Base-by-base conservation (phyloP, 225 moss, liverwort and hornwort species). In the Pleurozium schreberi region DNA sequence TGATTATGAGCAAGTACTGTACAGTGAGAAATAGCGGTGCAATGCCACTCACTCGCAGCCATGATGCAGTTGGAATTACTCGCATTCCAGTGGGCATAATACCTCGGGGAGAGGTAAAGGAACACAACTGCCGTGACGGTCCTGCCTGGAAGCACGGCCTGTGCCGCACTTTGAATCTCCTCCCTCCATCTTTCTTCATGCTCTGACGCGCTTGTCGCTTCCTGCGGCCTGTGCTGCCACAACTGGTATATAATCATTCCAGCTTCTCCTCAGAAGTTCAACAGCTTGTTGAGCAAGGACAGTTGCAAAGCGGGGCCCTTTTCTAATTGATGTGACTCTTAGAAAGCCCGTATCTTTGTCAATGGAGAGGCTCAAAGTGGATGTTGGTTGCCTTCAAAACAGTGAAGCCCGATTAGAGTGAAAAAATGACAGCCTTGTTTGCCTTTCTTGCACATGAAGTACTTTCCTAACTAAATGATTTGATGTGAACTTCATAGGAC, bases 151-250 rank as follows among this genome's bases (percentile, higher is more conserved):
- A 55, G 76, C 64, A 50, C 65, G 65, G 31, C 86, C 34, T 83
- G 65, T 79, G 88, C 87, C 78, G 91, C 91, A 82, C 91, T 87
- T 91, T 89, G 77, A 87, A 91, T 65, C 91, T 89, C 91, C 89
- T 85, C 91, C 91, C 77, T 92, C 89, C 91, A 89, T 91, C 85
- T 52, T 36, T 27, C 78, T 59, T 78, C 85, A 71, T 68, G 69
- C 81, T 84, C 87, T 80, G 84, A 68, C 87, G 36, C 75, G 43
- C 58, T 79, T 89, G 87, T 89, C 89, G 71, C 82, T 91, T 89
- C 85, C 87, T 69, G 38, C 27, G 87, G 65, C 55, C 49, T 43
- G 70, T 43, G 81, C 62, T 33, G 64, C 21, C 59, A 36, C 83
- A 60, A 62, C 63, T 30, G 42, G 25, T 71, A 92, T 91, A 85